Percentiles rank a stretch among this genome's conserved stretches.
phyloP scores from a whole-genome alignment of 2,329 filamentous ascomycete species.

The Dactylellina leptospora region DNA sequence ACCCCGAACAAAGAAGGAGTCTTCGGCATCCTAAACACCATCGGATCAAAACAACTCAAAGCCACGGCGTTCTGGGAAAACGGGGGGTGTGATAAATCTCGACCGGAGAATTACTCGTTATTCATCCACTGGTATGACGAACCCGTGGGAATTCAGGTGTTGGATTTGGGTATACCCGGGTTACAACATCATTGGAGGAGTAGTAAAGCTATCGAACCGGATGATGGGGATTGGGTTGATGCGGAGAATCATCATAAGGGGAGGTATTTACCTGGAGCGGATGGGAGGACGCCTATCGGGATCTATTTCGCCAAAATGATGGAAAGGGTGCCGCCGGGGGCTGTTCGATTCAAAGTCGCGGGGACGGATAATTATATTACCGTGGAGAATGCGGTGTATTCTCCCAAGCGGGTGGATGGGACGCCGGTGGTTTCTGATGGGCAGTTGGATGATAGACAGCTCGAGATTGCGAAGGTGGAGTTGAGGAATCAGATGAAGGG shows the following conservation, averaged over 20 bases:
- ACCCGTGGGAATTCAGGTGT: constrained; percentile 17
- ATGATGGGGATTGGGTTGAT: constrained; percentile 17
- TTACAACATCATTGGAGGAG: constrained; percentile 36
- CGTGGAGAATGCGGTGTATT: constrained; percentile 10
- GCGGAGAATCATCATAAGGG: not conserved
- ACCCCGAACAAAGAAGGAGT: constrained; percentile 13
- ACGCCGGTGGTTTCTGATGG: constrained; percentile 2
- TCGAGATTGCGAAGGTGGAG: not conserved
- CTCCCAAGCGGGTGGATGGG: not conserved
- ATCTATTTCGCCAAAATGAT: constrained; percentile 15
- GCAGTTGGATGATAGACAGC: not conserved
- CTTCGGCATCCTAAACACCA: constrained; percentile 33
- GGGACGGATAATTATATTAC: constrained; percentile 32
- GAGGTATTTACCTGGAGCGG: constrained; percentile 3
- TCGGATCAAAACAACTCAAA: constrained; percentile 7
- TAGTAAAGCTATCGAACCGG: constrained; percentile 16
- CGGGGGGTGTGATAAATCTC: constrained; percentile 7
- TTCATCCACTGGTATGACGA: constrained; percentile 33
- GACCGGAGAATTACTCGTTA: constrained; percentile 17
- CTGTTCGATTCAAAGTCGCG: constrained; percentile 11
- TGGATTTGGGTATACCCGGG: constrained; percentile 24
- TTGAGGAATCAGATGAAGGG: not conserved
- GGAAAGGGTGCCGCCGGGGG: constrained; percentile 16
- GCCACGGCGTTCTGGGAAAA: constrained; percentile 21
- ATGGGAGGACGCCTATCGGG: constrained; percentile 14